Evolutionary conservation across 345 rosid species (phyloP), one percentile per base, ranked within the genome.

Genomic region (Eucalyptus cloeziana): DNA sequence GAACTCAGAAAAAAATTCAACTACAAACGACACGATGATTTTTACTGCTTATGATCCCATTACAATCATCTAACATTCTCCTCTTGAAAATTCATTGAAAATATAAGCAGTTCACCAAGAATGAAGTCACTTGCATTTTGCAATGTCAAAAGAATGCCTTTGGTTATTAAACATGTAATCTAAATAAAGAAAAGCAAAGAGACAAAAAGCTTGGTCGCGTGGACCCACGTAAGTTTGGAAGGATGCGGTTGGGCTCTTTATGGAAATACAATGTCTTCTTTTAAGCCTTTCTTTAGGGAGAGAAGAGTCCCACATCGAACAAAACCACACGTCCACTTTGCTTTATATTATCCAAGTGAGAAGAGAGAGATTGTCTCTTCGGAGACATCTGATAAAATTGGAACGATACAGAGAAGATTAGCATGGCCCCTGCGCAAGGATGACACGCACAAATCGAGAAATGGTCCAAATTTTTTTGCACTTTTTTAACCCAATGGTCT

Each of bases 351-450:
- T 40, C 40, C 4, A 60, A 60, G 83, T 3, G 1, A 71, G 43
- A 10, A 4, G 5, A 0, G 0, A 0, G 0, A 4, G 1, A 2
- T 1, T 0, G 45, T 71, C 45, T 37, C 83, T 71, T 37, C 2
- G 45, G 81, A 19, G 27, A 71, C 13, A 37, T 33, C 25, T 0
- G 45, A 71, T 71, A 37, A 71, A 71, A 71, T 71, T 71, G 44
- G 14, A 19, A 71, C 7, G 13, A 37, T 71, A 71, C 25, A 69
- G 25, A 69, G 44, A 33, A 69, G 24, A 69, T 69, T 69, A 69
- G 25, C 13, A 69, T 69, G 44, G 81, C 44, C 25, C 4, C 45
- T 71, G 25, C 44, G 25, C 44, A 33, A 71, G 45, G 45, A 33
- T 71, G 79, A n/a, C 12, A 67, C 43, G 43, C 44, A 33, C 24